Evolutionary conservation across 306 rosid species (phyloP).

Genomic region (Quercus bicolor): DNA sequence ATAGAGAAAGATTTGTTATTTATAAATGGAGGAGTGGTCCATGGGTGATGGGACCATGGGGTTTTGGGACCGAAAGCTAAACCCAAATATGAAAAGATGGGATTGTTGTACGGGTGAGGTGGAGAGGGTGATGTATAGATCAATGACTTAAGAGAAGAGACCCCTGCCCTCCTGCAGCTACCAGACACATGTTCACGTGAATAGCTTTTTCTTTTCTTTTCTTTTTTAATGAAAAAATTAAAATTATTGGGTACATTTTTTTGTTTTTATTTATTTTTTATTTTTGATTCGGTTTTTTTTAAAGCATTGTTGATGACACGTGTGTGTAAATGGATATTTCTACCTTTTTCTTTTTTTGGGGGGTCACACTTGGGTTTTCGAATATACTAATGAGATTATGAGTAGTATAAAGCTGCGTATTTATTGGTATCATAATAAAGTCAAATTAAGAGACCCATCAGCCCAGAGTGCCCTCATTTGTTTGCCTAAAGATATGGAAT

Average conservation of each 20-base stretch:
- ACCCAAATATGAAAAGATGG: neutral
- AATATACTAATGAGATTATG: too few species aligned
- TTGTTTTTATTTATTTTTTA: too few species aligned
- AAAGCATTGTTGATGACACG: neutral
- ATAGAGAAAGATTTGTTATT: neutral
- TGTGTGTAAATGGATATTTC: neutral
- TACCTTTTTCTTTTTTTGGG: neutral
- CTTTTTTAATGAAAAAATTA: neutral
- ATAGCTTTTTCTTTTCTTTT: neutral
- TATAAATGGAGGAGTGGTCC: constrained; percentile 29
- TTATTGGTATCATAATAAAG: too few species aligned
- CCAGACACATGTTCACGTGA: constrained; percentile 46
- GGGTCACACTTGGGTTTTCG: neutral
- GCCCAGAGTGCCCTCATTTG: too few species aligned
- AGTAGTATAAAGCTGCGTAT: too few species aligned
- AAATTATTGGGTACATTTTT: too few species aligned
- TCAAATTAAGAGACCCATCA: too few species aligned
- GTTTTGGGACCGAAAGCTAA: neutral
- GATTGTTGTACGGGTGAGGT: neutral
- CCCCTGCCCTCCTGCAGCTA: constrained; percentile 15
- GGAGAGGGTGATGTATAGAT: neutral
- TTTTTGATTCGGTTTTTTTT: neutral
- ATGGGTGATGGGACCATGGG: constrained; percentile 14
- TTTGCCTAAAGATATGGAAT: too few species aligned
- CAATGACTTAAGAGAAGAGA: too few species aligned